Base-by-base conservation (phyloP, 441 rosid species). In the Dalechampia spathulata region DNA sequence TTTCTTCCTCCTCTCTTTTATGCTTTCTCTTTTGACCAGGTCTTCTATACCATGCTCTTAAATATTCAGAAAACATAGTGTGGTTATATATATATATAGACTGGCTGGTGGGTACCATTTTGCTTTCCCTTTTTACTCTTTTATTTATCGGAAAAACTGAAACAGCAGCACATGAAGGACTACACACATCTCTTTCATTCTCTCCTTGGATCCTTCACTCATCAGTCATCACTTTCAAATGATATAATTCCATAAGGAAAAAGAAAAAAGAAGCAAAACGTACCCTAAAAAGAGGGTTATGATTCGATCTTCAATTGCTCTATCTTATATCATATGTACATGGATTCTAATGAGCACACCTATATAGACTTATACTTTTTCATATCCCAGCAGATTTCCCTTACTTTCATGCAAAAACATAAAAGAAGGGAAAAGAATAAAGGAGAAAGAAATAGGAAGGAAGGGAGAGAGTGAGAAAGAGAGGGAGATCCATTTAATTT, bases 141-240 rank as follows among this genome's bases (percentile, higher is more conserved):
- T 45, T 28, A 14, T 56, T 30, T 30, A 5, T 4, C 6, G 9
- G 60, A 40, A 44, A 5, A 49, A 44, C 44, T 4, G 43, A 67
- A 64, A 52, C 63, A 46, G 45, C 65, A 55, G 49, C 64, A 57
- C 68, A 71, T 73, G 71, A 65, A 61, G 12, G 62, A 25, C 25
- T 48, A 28, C 44, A 52, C 61, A 16, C 59, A 7, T 51, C 65
- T 3, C 27, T 21, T 9, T n/a, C 28, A 15, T 20, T n/a, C 36
- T 55, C 23, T 53, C 77, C 73, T 80, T 27, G 83, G 83, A 75
- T 78, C 83, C 81, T 65, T 67, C 75, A 64, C 68, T 73, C 72
- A 63, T 67, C 75, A 64, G 66, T 73, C 72, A 66, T 76, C 72
- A 67, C 80, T 77, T 73, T 66, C 73, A 70, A 72, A 70, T 76